Evolutionary conservation across 495 filamentous ascomycete species (phyloP), one percentile per base, ranked within the genome.

Genomic region (Penicillium samsonianum): DNA sequence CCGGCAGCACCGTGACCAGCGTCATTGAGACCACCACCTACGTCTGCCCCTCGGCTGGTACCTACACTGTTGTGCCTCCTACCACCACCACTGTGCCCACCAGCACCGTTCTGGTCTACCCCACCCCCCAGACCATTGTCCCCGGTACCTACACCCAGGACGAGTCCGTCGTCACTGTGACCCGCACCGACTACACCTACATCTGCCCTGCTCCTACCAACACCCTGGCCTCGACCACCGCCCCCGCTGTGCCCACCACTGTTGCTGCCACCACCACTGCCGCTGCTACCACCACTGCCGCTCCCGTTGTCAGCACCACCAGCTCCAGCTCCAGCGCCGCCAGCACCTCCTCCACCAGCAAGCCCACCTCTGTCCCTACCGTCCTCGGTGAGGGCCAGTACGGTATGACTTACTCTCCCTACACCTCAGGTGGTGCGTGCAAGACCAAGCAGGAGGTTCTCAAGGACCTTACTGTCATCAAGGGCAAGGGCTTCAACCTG

Each of bases 381-480:
- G 45, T 31, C 7, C 45, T 48, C 65, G 58, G 65, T 53, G 80
- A 80, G 51, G 71, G 80, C 72, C 80, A 85, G 68, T 96, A 89
- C 87, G 90, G 87, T 78, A 91, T 97, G 68, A 90, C 94, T 62
- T 98, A 96, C 84, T 91, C 90, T 40, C 90, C 92, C 19, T 98
- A 92, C 79, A 77, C 78, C 65, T 51, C 59, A 58, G 58, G 58
- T 51, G 78, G 85, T 64, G 62, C 67, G 16, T 97, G 93, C 88
- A 92, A 90, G 86, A 59, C 64, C 67, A 72, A 80, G 55, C 40
- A 53, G 38, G 73, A 85, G 51, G 84, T 98, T 67, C 52, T 73
- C 54, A 50, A 60, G 42, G 90, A 96, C 65, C 82, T 97, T 62
- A 73, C 79, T 48, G 59, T 70, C 53, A 95, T 97, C 65, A 81